Base-by-base conservation (phyloP, 2,329 filamentous ascomycete genomes). In the Colletotrichum limetticola region DNA sequence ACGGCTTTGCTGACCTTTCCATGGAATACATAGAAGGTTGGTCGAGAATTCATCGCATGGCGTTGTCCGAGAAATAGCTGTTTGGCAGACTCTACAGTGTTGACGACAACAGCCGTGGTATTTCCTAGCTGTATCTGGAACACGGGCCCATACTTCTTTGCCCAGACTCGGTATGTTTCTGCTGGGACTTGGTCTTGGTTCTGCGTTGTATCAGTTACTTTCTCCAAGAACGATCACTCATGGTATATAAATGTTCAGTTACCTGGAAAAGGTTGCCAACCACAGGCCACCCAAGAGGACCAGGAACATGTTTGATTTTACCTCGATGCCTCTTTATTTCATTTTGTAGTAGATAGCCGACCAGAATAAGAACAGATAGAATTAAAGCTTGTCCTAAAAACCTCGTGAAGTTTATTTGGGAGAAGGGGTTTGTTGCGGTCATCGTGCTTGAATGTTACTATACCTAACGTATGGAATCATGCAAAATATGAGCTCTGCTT, bases 31-130 rank as follows among this genome's bases (percentile, higher is more conserved):
- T 93, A 91, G 66, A 93, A 86, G 8, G 85, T 91, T 0, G 91
- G 91, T 4, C 91, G 86, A 7, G 90, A 92, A 76, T 92, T 92
- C 74, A 92, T 82, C 1, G 90, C 87, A 0, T 90, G 91, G 69
- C 92, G 89, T 74, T 93, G 90, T 26, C 87, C 91, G 77, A 93
- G 90, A 89, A 91, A 93, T 6, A 93, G 83, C 67, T 88, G 85
- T 64, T 87, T 88, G 30, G 93, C 90, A 0, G 90, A 90, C 59
- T 91, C 90, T 77, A 91, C 92, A 5, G 87, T 88, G 78, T 93
- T 93, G 53, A 91, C 91, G 72, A 92, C 91, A 2, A 93, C 86
- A 68, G 92, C 91, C 72, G 91, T 86, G 82, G 91, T 83, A 80
- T 80, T 81, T 11, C 80, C 80, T 12, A 81, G 74, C 62, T 80